Base-by-base conservation (phyloP, 106 monocot species). In the Phalaenopsis aphrodite region DNA sequence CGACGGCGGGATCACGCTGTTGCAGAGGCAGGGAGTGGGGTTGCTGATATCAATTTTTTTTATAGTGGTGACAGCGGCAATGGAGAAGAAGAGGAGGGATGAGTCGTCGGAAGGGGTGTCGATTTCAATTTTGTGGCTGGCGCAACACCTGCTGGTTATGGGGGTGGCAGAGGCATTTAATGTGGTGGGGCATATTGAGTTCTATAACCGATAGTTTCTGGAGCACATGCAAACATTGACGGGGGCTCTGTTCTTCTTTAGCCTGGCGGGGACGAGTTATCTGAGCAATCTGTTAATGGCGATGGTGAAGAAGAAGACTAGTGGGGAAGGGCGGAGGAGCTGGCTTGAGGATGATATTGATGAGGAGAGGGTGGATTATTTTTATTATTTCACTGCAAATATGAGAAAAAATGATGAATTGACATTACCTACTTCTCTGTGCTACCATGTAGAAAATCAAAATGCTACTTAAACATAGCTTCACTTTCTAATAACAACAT, bases 1-100 rank as follows among this genome's bases (percentile, higher is more conserved):
- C 9, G 85, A 82, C 17, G 85, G 15, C 1, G 90, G 90, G 41
- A 56, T 90, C 23, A 83, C 75, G 5, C 8, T 47, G 1, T 11
- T 76, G 43, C 75, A 76, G 12, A n/a, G 45, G 46, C 21, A 23
- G 81, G 77, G 77, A 19, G 36, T 36, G 5, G 77, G 77, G 1
- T 2, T 77, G 5, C 0, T 55, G 17, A 23, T 37, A 10, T 77
- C 77, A 3, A 36, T 77, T 21, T 2, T 77, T 1, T 21, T 55
- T 5, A 77, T 77, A 55, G 52, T 55, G 52, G 77, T n/a, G 30
- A 55, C 77, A 0, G 52, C 77, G 2, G 12, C 1, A 10, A 30
- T 55, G 8, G 52, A 77, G 55, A 48, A 41, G 18, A 39, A 37
- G 72, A 72, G 80, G 77, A 77, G 77, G 52, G 36, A 30, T 5